These are phyloP conservation scores for Bipolaris cookei DNA, from an alignment of 2,329 filamentous ascomycete genomes.

Conservation along the genomic window DNA sequence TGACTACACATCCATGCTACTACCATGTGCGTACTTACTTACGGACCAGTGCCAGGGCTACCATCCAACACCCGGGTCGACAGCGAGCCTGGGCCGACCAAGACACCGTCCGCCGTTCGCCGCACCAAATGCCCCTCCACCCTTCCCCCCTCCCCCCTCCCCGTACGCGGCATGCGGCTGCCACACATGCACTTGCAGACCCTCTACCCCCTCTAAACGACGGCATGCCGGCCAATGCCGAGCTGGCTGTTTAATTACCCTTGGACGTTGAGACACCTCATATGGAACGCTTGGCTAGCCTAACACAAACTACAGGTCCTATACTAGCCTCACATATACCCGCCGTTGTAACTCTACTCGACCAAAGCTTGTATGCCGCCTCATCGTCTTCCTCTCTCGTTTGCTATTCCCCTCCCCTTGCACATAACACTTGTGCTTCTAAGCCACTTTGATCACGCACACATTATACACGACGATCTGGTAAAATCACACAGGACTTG, in stretches of 20 bases:
- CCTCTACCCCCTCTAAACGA: conserved; percentile 5
- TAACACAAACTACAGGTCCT: conserved; percentile 14
- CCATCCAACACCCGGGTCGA: conserved; percentile 26
- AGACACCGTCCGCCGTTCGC: conserved; percentile 11
- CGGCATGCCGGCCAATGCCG: conserved; percentile 16
- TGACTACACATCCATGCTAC: background rate
- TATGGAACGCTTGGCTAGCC: conserved; percentile 22
- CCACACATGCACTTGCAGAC: conserved; percentile 15
- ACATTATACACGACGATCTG: conserved; percentile 9
- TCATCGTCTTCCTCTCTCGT: conserved; percentile 10
- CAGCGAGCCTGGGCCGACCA: conserved; percentile 21
- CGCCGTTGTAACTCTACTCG: conserved; percentile 18
- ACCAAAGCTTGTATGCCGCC: conserved; percentile 17
- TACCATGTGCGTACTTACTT: background rate
- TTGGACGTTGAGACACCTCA: conserved; percentile 23
- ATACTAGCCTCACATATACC: conserved; percentile 43
- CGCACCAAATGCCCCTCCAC: conserved; percentile 10
- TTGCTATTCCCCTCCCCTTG: conserved; percentile 9
- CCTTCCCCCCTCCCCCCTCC: background rate
- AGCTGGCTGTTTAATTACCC: conserved; percentile 20
- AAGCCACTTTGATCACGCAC: background rate
- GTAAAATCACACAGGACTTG: conserved; percentile 18
- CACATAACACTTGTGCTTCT: conserved; percentile 24
- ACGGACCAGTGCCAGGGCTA: conserved; percentile 1
- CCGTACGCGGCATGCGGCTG: conserved; percentile 10